Evolutionary conservation across 768 basidiomycete genomes (phyloP), one percentile per base, ranked within the genome.

Genomic region (Tulasnella sp.): DNA sequence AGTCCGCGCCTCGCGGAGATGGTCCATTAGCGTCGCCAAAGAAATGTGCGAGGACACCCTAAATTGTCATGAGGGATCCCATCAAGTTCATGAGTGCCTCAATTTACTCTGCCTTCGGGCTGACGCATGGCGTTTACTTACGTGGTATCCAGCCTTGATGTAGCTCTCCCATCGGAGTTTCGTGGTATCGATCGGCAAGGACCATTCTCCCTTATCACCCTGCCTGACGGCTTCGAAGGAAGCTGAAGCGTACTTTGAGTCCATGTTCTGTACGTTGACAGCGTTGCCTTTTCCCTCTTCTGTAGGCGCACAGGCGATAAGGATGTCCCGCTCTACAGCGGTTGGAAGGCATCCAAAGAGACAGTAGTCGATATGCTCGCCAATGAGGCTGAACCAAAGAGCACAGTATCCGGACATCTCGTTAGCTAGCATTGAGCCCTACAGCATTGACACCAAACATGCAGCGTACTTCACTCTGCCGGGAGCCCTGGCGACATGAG

Each of bases 121-220:
- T n/a, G n/a, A n/a, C 51, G n/a, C 23, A 60, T 49, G 24, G 41
- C 48, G 56, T 19, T 61, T 11, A 74, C 82, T 62, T 60, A 88
- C 88, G 68, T 85, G 86, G 66, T 88, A 89, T 17, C 85, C 87
- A 0, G 87, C 88, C 69, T 91, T 90, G 66, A 92, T 81, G 69
- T 90, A 92, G 67, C 85, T 89, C 67, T 88, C 87, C 90, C 89
- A 92, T 51, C 85, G 73, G 34, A 89, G 71, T 63, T 83, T 78
- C 34, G 77, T 74, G 32, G 78, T 84, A 66, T 85, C 78, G 63
- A 90, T 90, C 51, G 85, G 85, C 13, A 92, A 73, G 64, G 84
- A 76, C 90, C 90, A 91, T 30, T 58, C 59, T 49, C 50, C 56
- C 3, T 8, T 21, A 64, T 69, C 19, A 61, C 58, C n/a, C 59